phyloP scores from a whole-genome alignment of 345 rosid species.

The Ailanthus altissimus region DNA sequence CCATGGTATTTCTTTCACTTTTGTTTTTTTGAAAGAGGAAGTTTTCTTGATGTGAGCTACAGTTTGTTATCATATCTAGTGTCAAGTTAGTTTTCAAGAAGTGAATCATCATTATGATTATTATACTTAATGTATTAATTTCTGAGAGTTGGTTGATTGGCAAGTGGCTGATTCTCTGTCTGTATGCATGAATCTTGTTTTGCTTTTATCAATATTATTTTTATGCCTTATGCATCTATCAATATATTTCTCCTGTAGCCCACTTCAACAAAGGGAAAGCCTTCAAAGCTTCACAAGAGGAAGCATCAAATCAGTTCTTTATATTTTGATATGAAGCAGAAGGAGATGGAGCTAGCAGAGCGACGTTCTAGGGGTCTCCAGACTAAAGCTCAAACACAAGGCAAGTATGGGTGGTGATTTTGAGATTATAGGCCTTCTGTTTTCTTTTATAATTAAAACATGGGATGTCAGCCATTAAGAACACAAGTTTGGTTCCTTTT shows the following conservation, averaged over 20 bases:
- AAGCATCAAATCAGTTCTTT: conserved; percentile 93
- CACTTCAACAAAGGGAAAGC: conserved; percentile 79
- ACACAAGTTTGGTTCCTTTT: too few relatives aligned
- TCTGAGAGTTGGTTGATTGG: neutral
- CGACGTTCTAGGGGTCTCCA: conserved; percentile 82
- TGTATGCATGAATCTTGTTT: neutral
- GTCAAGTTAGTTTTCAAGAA: neutral
- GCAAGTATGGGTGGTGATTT: conserved; percentile 88
- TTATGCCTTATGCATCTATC: neutral
- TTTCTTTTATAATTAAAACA: neutral
- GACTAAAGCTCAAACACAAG: conserved; percentile 90
- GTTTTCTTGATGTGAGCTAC: neutral
- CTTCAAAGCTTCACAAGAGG: conserved; percentile 91
- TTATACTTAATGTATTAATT: neutral
- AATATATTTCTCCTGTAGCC: conserved; percentile 50
- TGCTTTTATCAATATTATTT: neutral
- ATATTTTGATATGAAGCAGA: conserved; percentile 80
- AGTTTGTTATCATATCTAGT: neutral
- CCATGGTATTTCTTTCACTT: neutral
- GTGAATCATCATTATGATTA: neutral
- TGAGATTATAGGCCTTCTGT: neutral
- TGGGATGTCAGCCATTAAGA: neutral
- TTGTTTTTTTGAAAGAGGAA: neutral
- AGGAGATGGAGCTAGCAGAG: conserved; percentile 78
- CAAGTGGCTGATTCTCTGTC: neutral